Evolutionary conservation across 164 flowering plant genomes (phyloP).

Genomic region (Piper betle): DNA sequence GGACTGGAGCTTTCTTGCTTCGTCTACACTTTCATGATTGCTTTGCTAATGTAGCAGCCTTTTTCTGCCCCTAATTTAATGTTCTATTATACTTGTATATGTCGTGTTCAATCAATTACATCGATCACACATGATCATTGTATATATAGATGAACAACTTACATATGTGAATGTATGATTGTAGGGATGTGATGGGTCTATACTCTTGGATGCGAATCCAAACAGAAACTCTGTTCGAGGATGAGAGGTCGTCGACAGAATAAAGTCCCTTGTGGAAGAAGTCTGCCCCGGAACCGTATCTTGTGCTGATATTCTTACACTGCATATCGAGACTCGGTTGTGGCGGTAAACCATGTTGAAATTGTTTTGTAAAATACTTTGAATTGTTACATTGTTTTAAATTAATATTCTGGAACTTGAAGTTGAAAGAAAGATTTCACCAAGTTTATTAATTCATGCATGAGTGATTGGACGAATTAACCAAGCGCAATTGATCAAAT

Average conservation of each 20-base stretch:
- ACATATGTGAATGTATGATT: not conserved
- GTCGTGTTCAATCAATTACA: not conserved
- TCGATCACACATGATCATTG: not conserved
- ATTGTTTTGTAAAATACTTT: no score
- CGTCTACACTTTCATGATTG: conserved; percentile 12
- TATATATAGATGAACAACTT: not conserved
- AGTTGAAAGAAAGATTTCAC: not conserved
- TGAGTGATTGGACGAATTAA: not conserved
- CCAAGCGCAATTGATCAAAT: not conserved
- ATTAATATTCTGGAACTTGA: not conserved
- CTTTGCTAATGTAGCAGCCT: conserved; percentile 5
- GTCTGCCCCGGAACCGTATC: conserved; percentile 5
- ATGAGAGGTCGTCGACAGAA: conserved; percentile 4
- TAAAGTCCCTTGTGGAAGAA: conserved; percentile 2
- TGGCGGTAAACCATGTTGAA: not conserved
- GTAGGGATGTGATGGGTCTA: conserved; percentile 7
- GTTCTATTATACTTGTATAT: no score
- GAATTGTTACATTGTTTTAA: not conserved
- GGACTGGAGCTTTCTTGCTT: conserved; percentile 8
- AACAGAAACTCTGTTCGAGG: conserved; percentile 3
- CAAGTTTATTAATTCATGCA: no score
- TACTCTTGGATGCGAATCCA: conserved; percentile 4
- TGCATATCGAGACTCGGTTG: conserved; percentile 4
- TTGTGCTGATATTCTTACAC: conserved; percentile 5
- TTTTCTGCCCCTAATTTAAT: no score